phyloP scores from a whole-genome alignment of 2,329 filamentous ascomycete genomes.

The Talaromyces sp. region DNA sequence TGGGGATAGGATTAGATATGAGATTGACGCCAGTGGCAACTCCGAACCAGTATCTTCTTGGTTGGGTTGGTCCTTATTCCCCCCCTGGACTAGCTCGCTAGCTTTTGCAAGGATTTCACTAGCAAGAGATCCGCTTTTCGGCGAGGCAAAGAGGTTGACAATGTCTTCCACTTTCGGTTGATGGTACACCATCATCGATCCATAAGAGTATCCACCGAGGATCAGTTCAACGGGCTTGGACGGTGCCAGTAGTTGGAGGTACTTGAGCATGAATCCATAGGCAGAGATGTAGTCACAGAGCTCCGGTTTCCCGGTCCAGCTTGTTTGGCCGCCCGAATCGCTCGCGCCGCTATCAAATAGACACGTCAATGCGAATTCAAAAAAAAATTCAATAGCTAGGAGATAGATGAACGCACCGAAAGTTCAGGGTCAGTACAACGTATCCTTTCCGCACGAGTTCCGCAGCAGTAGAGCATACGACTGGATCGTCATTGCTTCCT shows the following conservation, averaged over 20 bases:
- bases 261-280: constrained; percentile 72
- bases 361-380: background rate
- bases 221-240: constrained; percentile 31
- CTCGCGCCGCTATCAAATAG: constrained; percentile 61
- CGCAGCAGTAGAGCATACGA: constrained; percentile 62
- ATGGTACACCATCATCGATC: constrained; percentile 71
- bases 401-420: constrained; percentile 54
- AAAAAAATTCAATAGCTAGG: background rate
- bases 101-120: constrained; percentile 68
- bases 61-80: constrained; percentile 42
- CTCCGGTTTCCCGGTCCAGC: constrained; percentile 81
- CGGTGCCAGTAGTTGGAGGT: constrained; percentile 41
- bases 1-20: constrained; percentile 61
- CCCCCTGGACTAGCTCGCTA: constrained; percentile 59
- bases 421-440: constrained; percentile 85
- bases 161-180: constrained; percentile 59
- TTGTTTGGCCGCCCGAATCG: constrained; percentile 69
- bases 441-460: constrained; percentile 66
- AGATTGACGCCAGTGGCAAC: constrained; percentile 21
- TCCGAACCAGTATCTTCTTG: constrained; percentile 13
- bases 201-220: constrained; percentile 84
- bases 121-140: constrained; percentile 51
- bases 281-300: constrained; percentile 76
- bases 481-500: constrained; percentile 74
- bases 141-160: constrained; percentile 53